These are phyloP conservation scores for Phytophthora agathidicida DNA, from an alignment of 352 stramenopile genomes.

Conservation along the genomic window DNA sequence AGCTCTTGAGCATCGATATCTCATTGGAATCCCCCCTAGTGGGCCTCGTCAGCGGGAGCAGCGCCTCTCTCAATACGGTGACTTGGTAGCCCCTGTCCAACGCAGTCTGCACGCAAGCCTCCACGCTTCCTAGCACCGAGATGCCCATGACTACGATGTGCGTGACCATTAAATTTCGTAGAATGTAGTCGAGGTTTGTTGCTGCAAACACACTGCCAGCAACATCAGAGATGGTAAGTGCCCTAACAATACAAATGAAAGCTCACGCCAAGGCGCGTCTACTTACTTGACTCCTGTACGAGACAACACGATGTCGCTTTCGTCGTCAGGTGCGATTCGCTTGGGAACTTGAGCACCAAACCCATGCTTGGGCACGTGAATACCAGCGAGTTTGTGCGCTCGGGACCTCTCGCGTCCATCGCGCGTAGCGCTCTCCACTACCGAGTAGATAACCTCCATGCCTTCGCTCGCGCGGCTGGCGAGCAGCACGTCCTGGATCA, in stretches of 20 bases:
- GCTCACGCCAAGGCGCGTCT: neutral
- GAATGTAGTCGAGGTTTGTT: conserved; percentile 91
- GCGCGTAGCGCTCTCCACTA: conserved; percentile 87
- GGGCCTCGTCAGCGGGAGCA: conserved; percentile 26
- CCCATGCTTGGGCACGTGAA: conserved; percentile 71
- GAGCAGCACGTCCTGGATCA: conserved; percentile 65
- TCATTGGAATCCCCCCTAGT: neutral
- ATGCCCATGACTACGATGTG: conserved; percentile 89
- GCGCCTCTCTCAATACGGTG: conserved; percentile 82
- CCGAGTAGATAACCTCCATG: conserved; percentile 89
- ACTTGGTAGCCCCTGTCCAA: conserved; percentile 90
- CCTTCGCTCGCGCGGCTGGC: conserved; percentile 53
- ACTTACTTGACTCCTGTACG: conserved; percentile 83
- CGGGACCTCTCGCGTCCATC: conserved; percentile 85
- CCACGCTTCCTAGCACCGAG: conserved; percentile 82
- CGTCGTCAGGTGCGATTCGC: conserved; percentile 45
- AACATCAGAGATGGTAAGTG: no score
- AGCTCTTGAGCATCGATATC: conserved; percentile 25
- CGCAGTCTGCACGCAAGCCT: conserved; percentile 81
- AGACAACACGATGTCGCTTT: conserved; percentile 83
- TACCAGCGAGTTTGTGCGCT: conserved; percentile 88
- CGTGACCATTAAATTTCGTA: conserved; percentile 86
- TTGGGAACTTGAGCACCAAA: conserved; percentile 77
- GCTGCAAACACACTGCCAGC: conserved; percentile 80
- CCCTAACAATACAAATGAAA: neutral